Base-by-base conservation (phyloP, 2,329 filamentous ascomycete species). In the Pseudocercospora macadamiae region DNA sequence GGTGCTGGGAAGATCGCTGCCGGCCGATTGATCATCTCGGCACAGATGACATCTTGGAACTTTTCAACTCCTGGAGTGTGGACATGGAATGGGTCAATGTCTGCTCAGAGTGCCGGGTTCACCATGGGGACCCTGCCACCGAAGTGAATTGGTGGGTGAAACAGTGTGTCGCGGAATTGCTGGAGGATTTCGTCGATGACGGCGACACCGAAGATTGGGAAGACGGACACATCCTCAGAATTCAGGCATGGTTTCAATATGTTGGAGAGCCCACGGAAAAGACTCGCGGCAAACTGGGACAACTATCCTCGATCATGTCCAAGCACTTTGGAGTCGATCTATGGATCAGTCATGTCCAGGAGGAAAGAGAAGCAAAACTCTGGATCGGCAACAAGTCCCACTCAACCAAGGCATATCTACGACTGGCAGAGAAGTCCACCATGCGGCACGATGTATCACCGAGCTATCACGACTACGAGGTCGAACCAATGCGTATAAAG, bases 261-360 rank as follows among this genome's bases (percentile, higher is more conserved):
- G 34, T 42, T 19, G 47, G 48, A 18, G 6, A 9, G 10, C 37
- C 37, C 16, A 42, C 53, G 1, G 0, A 3, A 1, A 5, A 9
- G 10, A 45, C 45, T 30, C 45, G 54, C 23, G 54, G 52, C 1
- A 30, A 3, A 6, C 51, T 51, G 19, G 47, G 37, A 19, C 19
- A 14, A 2, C 12, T 51, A 3, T 21, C 30, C 4, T 36, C 9
- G 2, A 9, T 60, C 18, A 28, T 60, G n/a, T 9, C 7, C 7
- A 54, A 51, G 18, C 36, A 60, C 32, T 60, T 60, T 30, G 58
- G 58, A 4, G 48, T 60, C 6, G 10, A 49, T 4, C 7, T 28
- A 12, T 60, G 58, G 53, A 36, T 51, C 5, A 23, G 21, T 3
- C 54, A 56, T 16, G 54, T 51, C 21, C 54, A 44, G n/a, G 25